phyloP scores from a whole-genome alignment of 306 rosid species.

The Acacia acuminata region DNA sequence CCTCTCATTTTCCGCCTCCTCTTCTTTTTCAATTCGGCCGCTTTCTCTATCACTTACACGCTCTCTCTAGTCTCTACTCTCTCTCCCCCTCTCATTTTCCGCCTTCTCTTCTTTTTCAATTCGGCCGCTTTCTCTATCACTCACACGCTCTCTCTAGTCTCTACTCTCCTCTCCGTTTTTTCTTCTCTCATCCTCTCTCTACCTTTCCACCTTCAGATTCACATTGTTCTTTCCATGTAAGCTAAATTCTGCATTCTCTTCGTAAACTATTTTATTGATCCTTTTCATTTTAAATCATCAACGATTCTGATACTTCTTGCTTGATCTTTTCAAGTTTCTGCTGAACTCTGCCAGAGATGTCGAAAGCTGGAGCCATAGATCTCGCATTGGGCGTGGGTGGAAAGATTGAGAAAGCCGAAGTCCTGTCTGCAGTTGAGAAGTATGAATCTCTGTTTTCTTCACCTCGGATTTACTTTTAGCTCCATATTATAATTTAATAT shows the following conservation, averaged over 20 bases:
- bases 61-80: neutral
- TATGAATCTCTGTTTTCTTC: slow-evolving; percentile 10
- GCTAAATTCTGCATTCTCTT: slow-evolving; percentile 9
- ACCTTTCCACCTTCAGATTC: neutral
- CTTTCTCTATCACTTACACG: neutral
- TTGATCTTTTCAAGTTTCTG: neutral
- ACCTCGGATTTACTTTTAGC: neutral
- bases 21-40: neutral
- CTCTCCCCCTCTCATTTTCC: neutral
- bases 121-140: neutral
- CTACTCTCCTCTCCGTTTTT: neutral
- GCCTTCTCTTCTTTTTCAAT: neutral
- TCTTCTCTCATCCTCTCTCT: neutral
- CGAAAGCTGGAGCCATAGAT: slow-evolving; percentile 67
- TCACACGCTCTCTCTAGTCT: neutral
- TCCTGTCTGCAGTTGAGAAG: slow-evolving; percentile 78
- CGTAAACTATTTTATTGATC: neutral
- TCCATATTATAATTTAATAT: neutral
- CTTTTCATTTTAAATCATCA: neutral
- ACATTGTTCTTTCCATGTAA: neutral
- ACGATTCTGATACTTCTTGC: neutral
- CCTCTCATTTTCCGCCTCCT: neutral
- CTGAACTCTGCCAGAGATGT: slow-evolving; percentile 36
- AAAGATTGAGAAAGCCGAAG: slow-evolving; percentile 61
- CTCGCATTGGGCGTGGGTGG: slow-evolving; percentile 84